Percentiles rank a stretch among this genome's conserved stretches.
phyloP scores from a whole-genome alignment of 1,284 basidiomycete genomes.

The Wallemia mellicola region DNA sequence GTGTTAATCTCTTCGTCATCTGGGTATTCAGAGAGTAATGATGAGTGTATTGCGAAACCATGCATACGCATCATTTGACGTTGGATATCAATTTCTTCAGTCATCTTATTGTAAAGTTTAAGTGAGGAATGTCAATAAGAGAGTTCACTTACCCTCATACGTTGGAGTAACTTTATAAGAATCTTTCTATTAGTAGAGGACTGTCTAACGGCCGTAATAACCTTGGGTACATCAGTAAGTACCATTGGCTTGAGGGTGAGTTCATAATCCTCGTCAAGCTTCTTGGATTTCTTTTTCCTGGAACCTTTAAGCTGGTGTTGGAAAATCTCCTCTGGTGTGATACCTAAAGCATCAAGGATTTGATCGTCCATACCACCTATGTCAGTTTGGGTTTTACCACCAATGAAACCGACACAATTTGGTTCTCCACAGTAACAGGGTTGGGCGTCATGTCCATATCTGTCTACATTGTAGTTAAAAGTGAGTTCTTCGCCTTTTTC shows the following conservation, averaged over 20 bases:
- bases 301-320: conserved; percentile 44
- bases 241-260: conserved; percentile 36
- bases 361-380: conserved; percentile 74
- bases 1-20: conserved; percentile 40
- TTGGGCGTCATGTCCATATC: conserved; percentile 92
- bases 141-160: conserved; percentile 34
- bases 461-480: conserved; percentile 98
- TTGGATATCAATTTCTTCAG: conserved; percentile 45
- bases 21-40: conserved; percentile 48
- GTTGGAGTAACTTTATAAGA: conserved; percentile 48
- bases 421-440: conserved; percentile 83
- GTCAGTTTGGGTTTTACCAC: conserved; percentile 96
- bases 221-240: conserved; percentile 56
- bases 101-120: conserved; percentile 30
- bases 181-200: conserved; percentile 51
- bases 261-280: conserved; percentile 74
- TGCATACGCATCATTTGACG: conserved; percentile 72
- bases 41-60: conserved; percentile 74
- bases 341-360: conserved; percentile 86
- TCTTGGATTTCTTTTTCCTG: conserved; percentile 68
- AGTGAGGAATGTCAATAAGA: conserved; percentile 3
- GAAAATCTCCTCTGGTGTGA: conserved; percentile 54
- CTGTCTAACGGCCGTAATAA: conserved; percentile 71
- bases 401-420: conserved; percentile 83
- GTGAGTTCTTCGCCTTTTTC: conserved; percentile 69